Base-by-base conservation (phyloP, 1,284 basidiomycete species). In the Tilletia caries region DNA sequence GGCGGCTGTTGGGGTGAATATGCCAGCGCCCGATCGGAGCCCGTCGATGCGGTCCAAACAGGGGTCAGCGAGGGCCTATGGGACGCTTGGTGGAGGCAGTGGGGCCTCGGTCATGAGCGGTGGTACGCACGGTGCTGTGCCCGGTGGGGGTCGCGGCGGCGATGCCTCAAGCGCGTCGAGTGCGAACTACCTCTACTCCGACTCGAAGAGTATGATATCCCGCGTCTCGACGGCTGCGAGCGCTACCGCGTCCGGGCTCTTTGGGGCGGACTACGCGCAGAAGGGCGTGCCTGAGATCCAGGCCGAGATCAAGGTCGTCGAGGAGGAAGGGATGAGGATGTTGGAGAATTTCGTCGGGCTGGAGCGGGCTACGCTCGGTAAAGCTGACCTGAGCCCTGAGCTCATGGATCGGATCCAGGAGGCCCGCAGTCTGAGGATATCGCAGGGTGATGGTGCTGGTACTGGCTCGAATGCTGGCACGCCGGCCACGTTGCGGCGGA, bases 261-360 rank as follows among this genome's bases (percentile, higher is more conserved):
- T 73, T 48, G 75, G 76, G 25, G 68, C 70, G 37, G 73, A 76
- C 70, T 78, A 78, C 64, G 69, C 67, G 3, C 71, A 71, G 48
- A 73, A 73, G 50, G 46, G 69, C 3, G 67, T 72, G n/a, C 64
- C 68, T n/a, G 78, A 79, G 68, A 74, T 79, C 33, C 68, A 70
- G 46, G 78, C 78, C 33, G 76, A 79, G 69, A 77, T 77, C 15
- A 64, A 67, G 29, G 75, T 78, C 18, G 76, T 79, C 4, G 70
- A 75, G 50, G 71, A 70, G 25, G 78, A 79, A 54, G 75, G 76
- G 32, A 66, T 70, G 34, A 68, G 78, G 23, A 71, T 79, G 68
- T 65, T 79, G 3, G 71, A 66, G 20, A 79, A 70, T 2, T 79
- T 78, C 41, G 62, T 54, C 2, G 54, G 67, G 20, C 69, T 76